Evolutionary conservation across 2,329 filamentous ascomycete species (phyloP).

Genomic region (Fusarium bulbicola): DNA sequence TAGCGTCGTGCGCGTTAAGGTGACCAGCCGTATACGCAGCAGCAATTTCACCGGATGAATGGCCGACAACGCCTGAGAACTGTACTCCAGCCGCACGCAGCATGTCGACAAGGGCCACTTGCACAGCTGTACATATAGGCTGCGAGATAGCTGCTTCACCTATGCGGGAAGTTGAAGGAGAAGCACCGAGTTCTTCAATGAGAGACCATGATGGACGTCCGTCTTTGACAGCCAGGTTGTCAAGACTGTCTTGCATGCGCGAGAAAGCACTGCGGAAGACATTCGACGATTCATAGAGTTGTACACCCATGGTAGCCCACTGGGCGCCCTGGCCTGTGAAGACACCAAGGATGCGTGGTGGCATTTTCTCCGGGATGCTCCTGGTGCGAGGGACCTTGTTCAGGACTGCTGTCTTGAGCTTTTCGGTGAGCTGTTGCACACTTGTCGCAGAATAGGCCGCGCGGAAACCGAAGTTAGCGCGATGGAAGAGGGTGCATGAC

Average conservation of each 20-base stretch:
- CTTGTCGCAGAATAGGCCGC: background rate
- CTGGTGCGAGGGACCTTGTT: constrained; percentile 13
- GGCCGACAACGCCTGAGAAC: background rate
- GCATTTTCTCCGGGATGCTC: background rate
- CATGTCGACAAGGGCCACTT: background rate
- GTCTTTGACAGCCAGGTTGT: background rate
- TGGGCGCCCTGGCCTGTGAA: background rate
- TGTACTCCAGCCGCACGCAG: background rate
- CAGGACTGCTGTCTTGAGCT: background rate
- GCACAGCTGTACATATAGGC: background rate
- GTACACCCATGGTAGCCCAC: background rate
- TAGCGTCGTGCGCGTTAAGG: background rate
- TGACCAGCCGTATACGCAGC: background rate
- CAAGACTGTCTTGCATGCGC: background rate
- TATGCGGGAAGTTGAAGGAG: background rate
- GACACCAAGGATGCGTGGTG: background rate
- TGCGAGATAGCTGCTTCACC: background rate
- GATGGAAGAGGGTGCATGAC: background rate
- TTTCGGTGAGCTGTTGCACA: background rate
- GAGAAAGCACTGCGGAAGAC: background rate
- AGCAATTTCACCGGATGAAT: background rate
- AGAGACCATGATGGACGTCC: background rate
- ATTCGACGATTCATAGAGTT: background rate
- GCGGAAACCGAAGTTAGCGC: background rate
- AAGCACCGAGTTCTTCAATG: background rate